Conservation (phyloP, 148 eudicot genomes). For the Persicaria tinctoria region DNA sequence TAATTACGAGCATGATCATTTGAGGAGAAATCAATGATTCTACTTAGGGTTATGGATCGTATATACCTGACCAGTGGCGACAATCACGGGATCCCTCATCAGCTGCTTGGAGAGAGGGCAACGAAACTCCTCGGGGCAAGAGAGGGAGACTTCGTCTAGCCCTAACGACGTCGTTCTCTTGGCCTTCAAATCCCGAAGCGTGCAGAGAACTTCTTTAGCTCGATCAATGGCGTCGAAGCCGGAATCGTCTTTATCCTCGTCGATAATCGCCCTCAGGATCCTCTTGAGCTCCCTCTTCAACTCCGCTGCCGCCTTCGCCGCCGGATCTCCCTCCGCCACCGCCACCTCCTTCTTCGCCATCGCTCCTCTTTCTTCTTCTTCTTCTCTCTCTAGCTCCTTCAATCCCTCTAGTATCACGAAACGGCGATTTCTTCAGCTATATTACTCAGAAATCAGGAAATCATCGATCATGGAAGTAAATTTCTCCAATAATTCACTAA, state of each 20-base stretch:
- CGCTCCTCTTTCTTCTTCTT: neutral
- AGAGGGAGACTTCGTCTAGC: conserved; percentile 7
- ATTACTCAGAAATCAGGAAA: neutral
- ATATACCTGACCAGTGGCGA: conserved; percentile 72
- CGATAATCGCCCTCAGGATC: conserved; percentile 46
- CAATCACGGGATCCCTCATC: conserved; percentile 81
- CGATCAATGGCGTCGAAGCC: conserved; percentile 50
- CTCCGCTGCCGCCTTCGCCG: conserved; percentile 32
- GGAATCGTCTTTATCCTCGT: conserved; percentile 28
- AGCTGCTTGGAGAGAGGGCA: conserved; percentile 84
- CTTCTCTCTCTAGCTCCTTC: neutral
- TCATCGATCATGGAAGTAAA: neutral
- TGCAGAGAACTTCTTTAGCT: conserved; percentile 40
- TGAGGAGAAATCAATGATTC: neutral
- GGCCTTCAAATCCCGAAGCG: conserved; percentile 48
- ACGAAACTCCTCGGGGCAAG: conserved; percentile 54
- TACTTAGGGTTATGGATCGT: neutral
- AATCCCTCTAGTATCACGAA: neutral
- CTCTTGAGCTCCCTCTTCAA: conserved; percentile 62
- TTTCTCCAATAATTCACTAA: neutral
- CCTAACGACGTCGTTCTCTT: conserved; percentile 19
- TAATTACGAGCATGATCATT: neutral
- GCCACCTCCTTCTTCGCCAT: conserved; percentile 34
- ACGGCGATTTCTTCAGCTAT: neutral
- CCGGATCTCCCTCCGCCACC: conserved; percentile 52